Evolutionary conservation across 2,329 filamentous ascomycete genomes (phyloP), one percentile per base, ranked within the genome.

Genomic region (Arthrobotrys sphaeroides): DNA sequence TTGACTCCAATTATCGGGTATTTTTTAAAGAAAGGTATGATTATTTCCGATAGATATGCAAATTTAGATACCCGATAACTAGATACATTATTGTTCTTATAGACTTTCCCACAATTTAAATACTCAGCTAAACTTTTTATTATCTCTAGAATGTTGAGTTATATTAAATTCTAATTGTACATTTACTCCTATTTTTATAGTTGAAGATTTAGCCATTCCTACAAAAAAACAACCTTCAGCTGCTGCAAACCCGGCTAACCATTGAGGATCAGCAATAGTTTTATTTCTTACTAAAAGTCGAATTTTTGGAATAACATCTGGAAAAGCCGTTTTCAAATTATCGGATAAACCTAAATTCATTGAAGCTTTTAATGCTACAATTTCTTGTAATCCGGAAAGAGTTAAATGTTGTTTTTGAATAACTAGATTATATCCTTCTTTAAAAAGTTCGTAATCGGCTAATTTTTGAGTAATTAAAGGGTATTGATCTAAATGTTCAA

Each of bases 401-500:
- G 16, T 67, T 28, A 72, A 65, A 72, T 72, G 57, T 18, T 72
- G 36, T 67, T 72, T 72, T 64, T 72, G 67, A 64, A 51, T 45
- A 66, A 67, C 33, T 47, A 72, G 36, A 33, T 65, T 53, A 28
- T 64, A 20, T 26, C 20, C 68, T 43, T 68, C 10, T 57, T 38
- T 47, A 36, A 22, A 68, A 51, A 68, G 26, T 59, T 47, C 24
- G 55, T 45, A 73, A 59, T 73, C 68, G 26, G 43, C n/a, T n/a
- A n/a, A n/a, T n/a, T n/a, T n/a, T n/a, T n/a, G n/a, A n/a, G n/a
- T n/a, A n/a, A n/a, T n/a, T 42, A 73, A 59, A 31, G 68, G 62
- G 38, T 68, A 69, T 18, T 53, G 57, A 28, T 22, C 38, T 69
- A 73, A 73, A 73, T 73, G 68, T 22, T 33, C 22, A n/a, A 72